Evolutionary conservation across 2,329 filamentous ascomycete species (phyloP).

Genomic region (Venturia pyrina): DNA sequence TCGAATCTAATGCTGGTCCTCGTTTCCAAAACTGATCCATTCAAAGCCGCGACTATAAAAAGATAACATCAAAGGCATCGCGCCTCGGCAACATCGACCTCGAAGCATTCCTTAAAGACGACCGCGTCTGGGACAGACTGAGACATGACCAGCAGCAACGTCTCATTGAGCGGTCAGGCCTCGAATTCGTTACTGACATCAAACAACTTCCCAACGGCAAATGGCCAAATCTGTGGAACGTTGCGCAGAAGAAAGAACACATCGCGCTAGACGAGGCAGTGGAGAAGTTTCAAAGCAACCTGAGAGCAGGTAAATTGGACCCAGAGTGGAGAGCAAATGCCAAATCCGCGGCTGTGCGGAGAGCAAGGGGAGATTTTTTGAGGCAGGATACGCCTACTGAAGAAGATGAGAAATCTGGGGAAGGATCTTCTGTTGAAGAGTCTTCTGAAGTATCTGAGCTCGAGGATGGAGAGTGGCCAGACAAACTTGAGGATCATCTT

Average conservation of each 20-base stretch:
- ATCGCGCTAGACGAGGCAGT: neutral
- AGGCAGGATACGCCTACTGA: neutral
- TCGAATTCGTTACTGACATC: conserved; percentile 13
- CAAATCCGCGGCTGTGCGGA: conserved; percentile 39
- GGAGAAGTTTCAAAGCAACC: conserved; percentile 45
- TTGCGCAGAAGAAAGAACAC: neutral
- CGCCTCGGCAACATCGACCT: conserved; percentile 24
- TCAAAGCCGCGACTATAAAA: conserved; percentile 23
- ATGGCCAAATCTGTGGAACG: neutral
- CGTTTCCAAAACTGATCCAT: conserved; percentile 16
- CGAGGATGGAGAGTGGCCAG: neutral
- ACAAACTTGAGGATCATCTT: neutral
- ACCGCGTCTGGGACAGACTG: conserved; percentile 12
- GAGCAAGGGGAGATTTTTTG: conserved; percentile 43
- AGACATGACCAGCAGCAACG: conserved; percentile 10
- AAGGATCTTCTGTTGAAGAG: conserved; percentile 48
- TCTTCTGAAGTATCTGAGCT: conserved; percentile 21
- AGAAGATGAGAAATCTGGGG: conserved; percentile 38
- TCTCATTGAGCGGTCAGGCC: conserved; percentile 6
- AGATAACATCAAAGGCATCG: neutral
- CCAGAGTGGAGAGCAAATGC: conserved; percentile 48
- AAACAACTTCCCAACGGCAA: neutral
- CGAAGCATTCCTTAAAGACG: conserved; percentile 12
- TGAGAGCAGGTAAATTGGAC: conserved; percentile 45
- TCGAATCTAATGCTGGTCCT: conserved; percentile 17